Evolutionary conservation across 257 asterid genomes (phyloP), one percentile per base, ranked within the genome.

Genomic region (Ocimum tenuiflorum): DNA sequence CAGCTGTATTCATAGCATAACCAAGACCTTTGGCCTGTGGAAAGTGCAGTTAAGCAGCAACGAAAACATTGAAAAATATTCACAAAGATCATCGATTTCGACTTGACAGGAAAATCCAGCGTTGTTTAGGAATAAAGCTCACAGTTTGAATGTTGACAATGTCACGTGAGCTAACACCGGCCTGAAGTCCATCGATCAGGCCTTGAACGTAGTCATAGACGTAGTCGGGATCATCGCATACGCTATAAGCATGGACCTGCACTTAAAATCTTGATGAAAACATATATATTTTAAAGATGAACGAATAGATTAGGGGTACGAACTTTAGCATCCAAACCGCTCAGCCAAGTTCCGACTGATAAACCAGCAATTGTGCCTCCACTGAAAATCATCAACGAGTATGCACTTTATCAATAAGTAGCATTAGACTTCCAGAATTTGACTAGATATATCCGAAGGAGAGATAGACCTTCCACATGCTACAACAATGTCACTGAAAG

Each of bases 321-420:
- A 83, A 92, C 97, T 72, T 87, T 92, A 72, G 95, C 86, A 73
- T 79, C 82, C 76, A 88, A 75, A 70, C 73, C 67, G 73, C 99
- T 87, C 68, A 92, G 86, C 84, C 69, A 75, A 41, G 91, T 80
- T 53, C 91, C 97, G 54, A 89, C 70, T 8, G 99, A 70, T 74
- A 92, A 78, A 68, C 99, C 99, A 70, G 97, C 97, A 35, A 92
- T 71, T 7, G 99, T 92, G 78, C 94, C 97, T 70, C 97, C 99
- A 73, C 99, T 92, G 95, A 57, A 78, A 80, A 71, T 29, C 65
- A 69, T 15, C 7, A 63, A 46, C 24, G 48, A 24, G 12, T 66
- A 54, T 45, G 56, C 71, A 64, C 56, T n/a, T 61, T 42, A 45
- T 70, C 22, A 54, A 15, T 9, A 7, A 66, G 38, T 48, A 58